Percentiles rank a stretch among this genome's conserved stretches.
phyloP scores from a whole-genome alignment of 805 yeast genomes.

The Lachancea dasiensis region DNA sequence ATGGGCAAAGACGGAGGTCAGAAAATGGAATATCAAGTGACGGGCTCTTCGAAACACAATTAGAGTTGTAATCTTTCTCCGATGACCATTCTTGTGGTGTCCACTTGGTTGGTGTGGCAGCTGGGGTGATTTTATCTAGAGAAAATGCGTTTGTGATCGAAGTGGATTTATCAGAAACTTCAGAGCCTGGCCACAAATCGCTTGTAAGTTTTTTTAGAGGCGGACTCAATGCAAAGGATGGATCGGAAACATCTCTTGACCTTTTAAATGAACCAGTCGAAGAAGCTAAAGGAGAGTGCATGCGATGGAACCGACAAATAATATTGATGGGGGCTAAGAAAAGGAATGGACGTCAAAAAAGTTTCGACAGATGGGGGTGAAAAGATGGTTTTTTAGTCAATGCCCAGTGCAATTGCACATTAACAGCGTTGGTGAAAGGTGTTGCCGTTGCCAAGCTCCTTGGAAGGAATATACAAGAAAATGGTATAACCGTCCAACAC shows the following conservation, averaged over 20 bases:
- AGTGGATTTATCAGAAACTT: neutral
- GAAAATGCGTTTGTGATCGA: neutral
- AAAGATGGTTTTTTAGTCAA: no score
- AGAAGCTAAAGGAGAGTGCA: slow-evolving; percentile 1
- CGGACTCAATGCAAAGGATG: neutral
- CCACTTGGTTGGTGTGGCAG: slow-evolving; percentile 7
- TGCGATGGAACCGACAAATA: neutral
- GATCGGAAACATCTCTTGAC: slow-evolving; percentile 16
- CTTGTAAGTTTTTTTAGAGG: neutral
- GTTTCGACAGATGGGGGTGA: no score
- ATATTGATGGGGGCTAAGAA: neutral
- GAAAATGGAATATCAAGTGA: slow-evolving; percentile 7
- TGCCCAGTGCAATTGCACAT: no score
- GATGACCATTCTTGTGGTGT: no score
- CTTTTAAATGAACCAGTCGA: slow-evolving; percentile 16
- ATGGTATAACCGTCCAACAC: no score
- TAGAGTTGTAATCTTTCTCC: no score
- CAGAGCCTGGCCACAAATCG: neutral
- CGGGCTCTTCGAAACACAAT: no score
- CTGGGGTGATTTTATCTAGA: slow-evolving; percentile 4
- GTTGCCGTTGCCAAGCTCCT: no score
- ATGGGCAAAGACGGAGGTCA: slow-evolving; percentile 6
- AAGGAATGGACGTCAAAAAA: slow-evolving; percentile 3
- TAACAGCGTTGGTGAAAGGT: no score
- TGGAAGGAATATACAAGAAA: no score